Base-by-base conservation (phyloP, 345 rosid species). In the Gossypium australe region DNA sequence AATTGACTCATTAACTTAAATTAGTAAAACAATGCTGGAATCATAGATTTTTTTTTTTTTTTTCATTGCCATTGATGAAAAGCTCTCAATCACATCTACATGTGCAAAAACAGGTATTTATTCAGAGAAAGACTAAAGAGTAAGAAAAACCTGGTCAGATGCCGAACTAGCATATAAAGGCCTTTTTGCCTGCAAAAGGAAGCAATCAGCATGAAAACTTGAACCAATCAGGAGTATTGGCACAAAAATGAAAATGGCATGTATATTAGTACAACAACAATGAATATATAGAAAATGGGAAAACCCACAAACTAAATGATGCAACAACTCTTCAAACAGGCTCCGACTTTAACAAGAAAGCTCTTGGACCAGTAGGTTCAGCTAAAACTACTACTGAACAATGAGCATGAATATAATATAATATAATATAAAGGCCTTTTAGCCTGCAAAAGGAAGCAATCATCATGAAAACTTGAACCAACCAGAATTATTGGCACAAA, bases 151-250 rank as follows among this genome's bases (percentile, higher is more conserved):
- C 98, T 89, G 86, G 57, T 71, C 81, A 76, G 85, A 43, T 18
- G 81, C 62, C 57, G 80, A 55, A 74, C 80, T 68, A 52, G 76
- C 79, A 68, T 64, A 86, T 70, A 86, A 58, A 76, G 78, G 59
- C 86, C 67, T 85, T 81, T 84, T 94, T 74, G 84, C 84, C 98
- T 94, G 88, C 70, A 84, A 63, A 61, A 68, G 53, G 74, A 57
- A 78, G 65, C 47, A 75, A 51, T 11, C 18, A 9, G 61, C 38
- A 47, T 20, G 60, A 38, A 27, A 20, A 70, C 24, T 45, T 44
- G 58, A 24, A 8, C 58, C 58, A 73, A 73, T 22, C 55, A 69
- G 59, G 29, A 49, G 59, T 16, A 16, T 69, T 17, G 43, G 38
- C 25, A 67, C 55, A 68, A 58, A 58, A 58, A 22, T 9, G 18